A percentile compares a stretch with the other conserved stretches of the same genome.
phyloP scores from a whole-genome alignment of 768 basidiomycete species.

The Tricholomella constricta region DNA sequence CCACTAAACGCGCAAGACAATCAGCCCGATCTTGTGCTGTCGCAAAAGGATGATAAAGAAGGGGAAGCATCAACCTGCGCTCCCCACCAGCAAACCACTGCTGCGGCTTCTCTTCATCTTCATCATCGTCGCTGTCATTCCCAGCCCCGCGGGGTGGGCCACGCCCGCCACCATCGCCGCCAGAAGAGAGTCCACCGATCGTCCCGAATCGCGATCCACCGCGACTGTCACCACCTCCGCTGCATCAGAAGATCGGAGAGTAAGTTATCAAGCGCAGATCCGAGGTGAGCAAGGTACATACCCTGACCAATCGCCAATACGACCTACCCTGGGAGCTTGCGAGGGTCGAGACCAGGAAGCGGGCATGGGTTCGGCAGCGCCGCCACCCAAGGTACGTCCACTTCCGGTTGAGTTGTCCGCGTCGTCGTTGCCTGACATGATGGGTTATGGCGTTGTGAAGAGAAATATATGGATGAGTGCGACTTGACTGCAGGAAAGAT shows the following conservation, averaged over 20 bases:
- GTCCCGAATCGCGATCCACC: constrained; percentile 29
- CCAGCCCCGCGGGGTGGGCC: constrained; percentile 15
- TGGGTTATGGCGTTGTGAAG: neutral
- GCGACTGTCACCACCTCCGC: constrained; percentile 10
- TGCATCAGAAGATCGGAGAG: neutral
- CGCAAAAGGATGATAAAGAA: neutral
- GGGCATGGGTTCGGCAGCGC: constrained; percentile 49
- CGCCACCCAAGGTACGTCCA: constrained; percentile 54
- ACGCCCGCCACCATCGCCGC: neutral
- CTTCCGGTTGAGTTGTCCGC: constrained; percentile 29
- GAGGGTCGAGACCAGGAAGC: constrained; percentile 44
- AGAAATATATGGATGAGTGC: neutral
- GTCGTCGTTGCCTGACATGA: constrained; percentile 40
- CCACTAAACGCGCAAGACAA: constrained; percentile 53
- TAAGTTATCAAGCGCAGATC: constrained; percentile 1
- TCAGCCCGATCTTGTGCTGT: neutral
- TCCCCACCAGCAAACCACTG: constrained; percentile 96
- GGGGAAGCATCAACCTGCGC: constrained; percentile 58
- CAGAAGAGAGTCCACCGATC: constrained; percentile 25
- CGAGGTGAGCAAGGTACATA: constrained; percentile 14
- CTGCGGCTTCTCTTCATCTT: constrained; percentile 57
- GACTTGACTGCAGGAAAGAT: too few species aligned
- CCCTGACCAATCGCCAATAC: constrained; percentile 55
- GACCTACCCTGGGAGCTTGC: constrained; percentile 45
- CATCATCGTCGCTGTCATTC: constrained; percentile 45